Percentiles rank a stretch among this genome's conserved stretches.
Conservation (phyloP, 2,329 filamentous ascomycete species). For the Pestalotiopsis sp. region DNA sequence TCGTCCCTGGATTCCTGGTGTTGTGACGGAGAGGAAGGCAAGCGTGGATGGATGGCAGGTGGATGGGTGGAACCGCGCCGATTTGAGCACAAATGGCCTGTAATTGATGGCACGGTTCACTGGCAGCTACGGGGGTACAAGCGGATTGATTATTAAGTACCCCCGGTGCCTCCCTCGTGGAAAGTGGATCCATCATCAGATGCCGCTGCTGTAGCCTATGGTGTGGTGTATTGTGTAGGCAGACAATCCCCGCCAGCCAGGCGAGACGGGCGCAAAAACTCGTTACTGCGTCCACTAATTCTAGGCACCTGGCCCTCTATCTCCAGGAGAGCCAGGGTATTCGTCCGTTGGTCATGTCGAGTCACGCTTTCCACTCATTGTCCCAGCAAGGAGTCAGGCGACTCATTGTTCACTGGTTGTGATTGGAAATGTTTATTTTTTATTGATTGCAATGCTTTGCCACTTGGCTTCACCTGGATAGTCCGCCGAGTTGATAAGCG, state of each 20-base stretch:
- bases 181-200: too few relatives aligned
- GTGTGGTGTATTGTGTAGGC: too few relatives aligned
- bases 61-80: background rate
- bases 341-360: background rate
- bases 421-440: background rate
- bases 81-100: too few relatives aligned
- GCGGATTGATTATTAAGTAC: too few relatives aligned
- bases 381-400: background rate
- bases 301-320: background rate
- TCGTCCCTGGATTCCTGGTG: background rate
- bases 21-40: background rate
- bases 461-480: conserved; percentile 1
- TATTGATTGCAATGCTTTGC: background rate
- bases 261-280: background rate
- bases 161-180: too few relatives aligned
- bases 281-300: background rate
- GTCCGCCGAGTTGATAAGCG: background rate
- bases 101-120: too few relatives aligned
- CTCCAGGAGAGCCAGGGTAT: too few relatives aligned
- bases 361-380: background rate
- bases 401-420: background rate
- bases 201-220: too few relatives aligned
- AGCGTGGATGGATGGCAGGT: background rate
- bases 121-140: too few relatives aligned
- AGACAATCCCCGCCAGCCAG: too few relatives aligned